Evolutionary conservation across 2,329 filamentous ascomycete species (phyloP).

Genomic region (Calonectria ilicicola): DNA sequence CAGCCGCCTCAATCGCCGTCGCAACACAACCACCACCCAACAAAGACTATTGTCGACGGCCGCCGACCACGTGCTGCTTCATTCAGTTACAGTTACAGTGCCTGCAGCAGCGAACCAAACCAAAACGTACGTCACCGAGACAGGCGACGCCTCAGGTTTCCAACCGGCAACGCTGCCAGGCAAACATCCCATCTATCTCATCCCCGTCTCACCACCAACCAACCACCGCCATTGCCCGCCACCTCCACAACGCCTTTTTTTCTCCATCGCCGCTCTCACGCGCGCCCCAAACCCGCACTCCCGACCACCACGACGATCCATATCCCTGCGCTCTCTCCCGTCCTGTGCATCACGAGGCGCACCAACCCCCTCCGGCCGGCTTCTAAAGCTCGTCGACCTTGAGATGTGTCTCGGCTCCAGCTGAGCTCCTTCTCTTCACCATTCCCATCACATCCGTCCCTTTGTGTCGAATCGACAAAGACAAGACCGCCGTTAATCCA

Average conservation of each 20-base stretch:
- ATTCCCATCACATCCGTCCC: conserved; percentile 14
- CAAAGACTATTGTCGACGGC: neutral
- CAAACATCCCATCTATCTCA: neutral
- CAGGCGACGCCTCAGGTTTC: neutral
- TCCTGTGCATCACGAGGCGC: neutral
- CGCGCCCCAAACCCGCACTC: conserved; percentile 1
- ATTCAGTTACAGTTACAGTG: neutral
- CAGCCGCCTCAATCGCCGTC: neutral
- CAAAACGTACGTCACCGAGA: neutral
- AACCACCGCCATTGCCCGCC: conserved; percentile 15
- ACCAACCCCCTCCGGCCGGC: neutral
- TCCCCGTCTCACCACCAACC: neutral
- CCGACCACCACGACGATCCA: neutral
- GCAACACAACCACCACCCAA: neutral
- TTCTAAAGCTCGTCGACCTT: conserved; percentile 13
- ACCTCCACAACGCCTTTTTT: conserved; percentile 14
- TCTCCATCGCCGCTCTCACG: neutral
- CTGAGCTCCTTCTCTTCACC: conserved; percentile 32
- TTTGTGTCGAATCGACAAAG: conserved; percentile 1
- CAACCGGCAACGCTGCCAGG: neutral
- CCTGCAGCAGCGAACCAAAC: neutral
- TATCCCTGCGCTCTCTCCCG: neutral
- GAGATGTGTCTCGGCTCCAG: conserved; percentile 44
- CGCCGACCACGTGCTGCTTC: neutral
- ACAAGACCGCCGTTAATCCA: neutral